Evolutionary conservation across 2,329 filamentous ascomycete genomes (phyloP).

Genomic region (Monosporascus sp.): DNA sequence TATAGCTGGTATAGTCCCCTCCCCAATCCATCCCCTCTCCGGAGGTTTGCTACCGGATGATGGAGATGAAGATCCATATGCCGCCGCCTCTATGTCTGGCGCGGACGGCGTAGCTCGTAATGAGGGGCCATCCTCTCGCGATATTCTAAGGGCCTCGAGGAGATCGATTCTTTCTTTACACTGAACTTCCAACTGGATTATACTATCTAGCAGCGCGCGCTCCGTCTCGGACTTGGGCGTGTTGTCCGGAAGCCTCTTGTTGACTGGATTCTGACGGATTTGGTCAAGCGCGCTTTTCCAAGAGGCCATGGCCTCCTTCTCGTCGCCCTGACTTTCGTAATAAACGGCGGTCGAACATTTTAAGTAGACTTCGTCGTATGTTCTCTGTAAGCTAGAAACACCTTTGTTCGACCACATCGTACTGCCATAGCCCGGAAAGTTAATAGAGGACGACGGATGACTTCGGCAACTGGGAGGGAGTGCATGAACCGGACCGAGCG

Average conservation of each 20-base stretch:
- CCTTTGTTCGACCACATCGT: constrained; percentile 48
- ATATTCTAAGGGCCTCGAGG: constrained; percentile 70
- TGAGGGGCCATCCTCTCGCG: constrained; percentile 40
- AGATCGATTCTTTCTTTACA: constrained; percentile 91
- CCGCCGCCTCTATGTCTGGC: constrained; percentile 10
- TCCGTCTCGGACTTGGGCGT: constrained; percentile 76
- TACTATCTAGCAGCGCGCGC: constrained; percentile 71
- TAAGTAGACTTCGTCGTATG: constrained; percentile 93
- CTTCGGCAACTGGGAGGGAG: neutral
- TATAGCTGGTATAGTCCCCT: constrained; percentile 75
- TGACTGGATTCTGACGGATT: constrained; percentile 80
- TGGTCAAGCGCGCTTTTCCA: constrained; percentile 86
- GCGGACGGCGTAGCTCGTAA: constrained; percentile 22
- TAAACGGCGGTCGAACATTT: constrained; percentile 94
- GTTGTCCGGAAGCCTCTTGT: constrained; percentile 64
- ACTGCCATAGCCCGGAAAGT: constrained; percentile 3
- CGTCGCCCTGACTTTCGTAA: constrained; percentile 92
- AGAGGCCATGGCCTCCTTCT: constrained; percentile 81
- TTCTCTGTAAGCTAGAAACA: constrained; percentile 82
- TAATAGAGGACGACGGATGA: neutral
- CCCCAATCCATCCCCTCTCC: constrained; percentile 62
- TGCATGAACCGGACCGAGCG: neutral
- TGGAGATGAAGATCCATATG: constrained; percentile 7
- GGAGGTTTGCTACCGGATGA: constrained; percentile 6
- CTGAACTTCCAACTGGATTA: constrained; percentile 79